Evolutionary conservation across 768 basidiomycete genomes (phyloP).

Genomic region (Pleurotus citrinopileatus): DNA sequence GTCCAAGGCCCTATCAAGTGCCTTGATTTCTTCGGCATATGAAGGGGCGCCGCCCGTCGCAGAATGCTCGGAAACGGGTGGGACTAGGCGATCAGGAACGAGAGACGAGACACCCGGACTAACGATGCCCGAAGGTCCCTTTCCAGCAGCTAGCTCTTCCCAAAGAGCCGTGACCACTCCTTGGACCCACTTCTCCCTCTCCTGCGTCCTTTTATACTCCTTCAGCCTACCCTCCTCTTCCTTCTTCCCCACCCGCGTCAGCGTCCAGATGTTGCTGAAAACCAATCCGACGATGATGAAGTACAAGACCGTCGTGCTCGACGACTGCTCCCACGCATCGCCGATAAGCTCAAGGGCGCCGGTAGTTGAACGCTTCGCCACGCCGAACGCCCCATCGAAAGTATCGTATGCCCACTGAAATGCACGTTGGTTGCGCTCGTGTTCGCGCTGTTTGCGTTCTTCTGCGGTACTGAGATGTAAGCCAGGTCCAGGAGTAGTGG

Average conservation of each 20-base stretch:
- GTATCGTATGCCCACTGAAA: conserved; percentile 91
- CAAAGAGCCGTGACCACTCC: conserved; percentile 68
- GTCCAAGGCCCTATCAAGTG: conserved; percentile 50
- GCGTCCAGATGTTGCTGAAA: conserved; percentile 73
- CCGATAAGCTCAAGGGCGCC: conserved; percentile 75
- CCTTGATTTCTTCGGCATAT: conserved; percentile 43
- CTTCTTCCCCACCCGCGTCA: conserved; percentile 39
- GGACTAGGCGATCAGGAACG: not conserved
- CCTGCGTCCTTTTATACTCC: conserved; percentile 56
- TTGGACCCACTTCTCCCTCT: conserved; percentile 74
- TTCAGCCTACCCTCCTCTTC: conserved; percentile 41
- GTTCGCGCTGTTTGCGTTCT: conserved; percentile 55
- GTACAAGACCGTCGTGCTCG: conserved; percentile 68
- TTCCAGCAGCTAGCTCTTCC: conserved; percentile 61
- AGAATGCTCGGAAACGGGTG: conserved; percentile 3
- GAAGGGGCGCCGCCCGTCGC: conserved; percentile 11
- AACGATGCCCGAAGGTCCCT: conserved; percentile 19
- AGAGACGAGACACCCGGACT: conserved; percentile 2
- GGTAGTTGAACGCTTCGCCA: conserved; percentile 65
- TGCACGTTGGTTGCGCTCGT: conserved; percentile 66
- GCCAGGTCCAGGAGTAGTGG: conserved; percentile 16
- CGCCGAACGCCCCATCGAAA: conserved; percentile 70
- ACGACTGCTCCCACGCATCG: conserved; percentile 79
- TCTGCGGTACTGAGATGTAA: conserved; percentile 26
- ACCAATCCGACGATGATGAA: conserved; percentile 72